Base-by-base conservation (phyloP, 306 rosid species). In the Macrotyloma uniflorum region DNA sequence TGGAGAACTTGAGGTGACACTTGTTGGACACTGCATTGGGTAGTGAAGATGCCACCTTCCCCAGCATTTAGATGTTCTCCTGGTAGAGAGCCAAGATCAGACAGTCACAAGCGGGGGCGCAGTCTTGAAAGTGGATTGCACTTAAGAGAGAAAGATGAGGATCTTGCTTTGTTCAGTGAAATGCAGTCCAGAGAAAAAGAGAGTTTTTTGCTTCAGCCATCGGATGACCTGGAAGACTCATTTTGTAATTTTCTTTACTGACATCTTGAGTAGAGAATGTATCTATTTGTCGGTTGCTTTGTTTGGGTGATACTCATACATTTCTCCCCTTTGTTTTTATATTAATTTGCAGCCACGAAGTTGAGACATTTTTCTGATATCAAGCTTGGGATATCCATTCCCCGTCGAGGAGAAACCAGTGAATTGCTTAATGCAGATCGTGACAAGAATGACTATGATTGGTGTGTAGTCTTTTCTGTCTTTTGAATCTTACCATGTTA, bases 371-470 rank as follows among this genome's bases (percentile, higher is more conserved):
- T 93, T 82, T 83, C 97, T 0, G 96, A 85, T 83, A 50, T 80
- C 68, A 93, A 90, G 88, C 91, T 90, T 43, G 97, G 92, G 68
- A 82, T 93, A 73, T 74, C 89, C 53, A 63, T 90, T 87, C 93
- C 93, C 5, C 80, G 42, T 8, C 90, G 89, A 45, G 96, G 97
- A 65, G 93, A 93, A 90, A 86, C 85, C 74, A 90, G 91, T 67
- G 90, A 86, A 20, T 78, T 93, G 80, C 93, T 93, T 62, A 83
- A 85, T 83, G 86, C 42, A 4, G 92, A 89, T 19, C 89, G 85
- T 72, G 93, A 90, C 49, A 93, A 89, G 86, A 93, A 90, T 77
- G 96, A 93, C 86, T 93, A 90, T 14, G 97, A 93, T 32, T 93
- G 97, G 97, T 93, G 51, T 54, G 91, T 82, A 63, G 46, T 72